Evolutionary conservation across 2,329 filamentous ascomycete genomes (phyloP).

Genomic region (Talaromyces funiculosus): DNA sequence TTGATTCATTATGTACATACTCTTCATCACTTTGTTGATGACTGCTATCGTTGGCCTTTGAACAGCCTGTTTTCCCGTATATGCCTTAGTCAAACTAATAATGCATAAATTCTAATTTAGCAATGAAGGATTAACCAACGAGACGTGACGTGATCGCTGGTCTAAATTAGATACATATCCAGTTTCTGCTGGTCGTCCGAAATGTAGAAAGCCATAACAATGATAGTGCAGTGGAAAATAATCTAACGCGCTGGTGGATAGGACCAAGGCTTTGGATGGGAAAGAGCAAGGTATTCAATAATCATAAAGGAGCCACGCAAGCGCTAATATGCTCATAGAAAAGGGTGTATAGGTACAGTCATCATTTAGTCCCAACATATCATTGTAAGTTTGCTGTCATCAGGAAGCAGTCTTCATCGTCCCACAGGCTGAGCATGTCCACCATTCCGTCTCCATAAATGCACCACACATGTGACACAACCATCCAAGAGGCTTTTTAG

Average conservation of each 20-base stretch:
- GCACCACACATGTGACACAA: constrained; percentile 53
- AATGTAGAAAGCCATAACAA: neutral
- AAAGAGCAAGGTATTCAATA: neutral
- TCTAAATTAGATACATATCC: neutral
- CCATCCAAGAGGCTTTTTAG: constrained; percentile 52
- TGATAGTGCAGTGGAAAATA: neutral
- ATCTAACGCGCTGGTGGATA: too few species aligned
- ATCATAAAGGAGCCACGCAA: neutral
- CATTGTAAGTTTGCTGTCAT: neutral
- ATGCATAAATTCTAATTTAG: neutral
- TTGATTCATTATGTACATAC: neutral
- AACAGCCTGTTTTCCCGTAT: neutral
- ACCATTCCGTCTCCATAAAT: constrained; percentile 61
- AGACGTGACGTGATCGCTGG: neutral
- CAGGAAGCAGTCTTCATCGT: constrained; percentile 52
- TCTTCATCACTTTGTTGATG: neutral
- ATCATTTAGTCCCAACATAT: neutral
- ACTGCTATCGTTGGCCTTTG: neutral
- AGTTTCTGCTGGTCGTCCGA: neutral
- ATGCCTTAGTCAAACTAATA: neutral
- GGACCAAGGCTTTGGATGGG: too few species aligned
- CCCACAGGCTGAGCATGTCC: constrained; percentile 58
- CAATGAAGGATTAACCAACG: neutral
- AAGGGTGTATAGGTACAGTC: neutral
- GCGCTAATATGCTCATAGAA: neutral